Conservation (phyloP, 805 yeast species). For the Teunomyces pallodes region DNA sequence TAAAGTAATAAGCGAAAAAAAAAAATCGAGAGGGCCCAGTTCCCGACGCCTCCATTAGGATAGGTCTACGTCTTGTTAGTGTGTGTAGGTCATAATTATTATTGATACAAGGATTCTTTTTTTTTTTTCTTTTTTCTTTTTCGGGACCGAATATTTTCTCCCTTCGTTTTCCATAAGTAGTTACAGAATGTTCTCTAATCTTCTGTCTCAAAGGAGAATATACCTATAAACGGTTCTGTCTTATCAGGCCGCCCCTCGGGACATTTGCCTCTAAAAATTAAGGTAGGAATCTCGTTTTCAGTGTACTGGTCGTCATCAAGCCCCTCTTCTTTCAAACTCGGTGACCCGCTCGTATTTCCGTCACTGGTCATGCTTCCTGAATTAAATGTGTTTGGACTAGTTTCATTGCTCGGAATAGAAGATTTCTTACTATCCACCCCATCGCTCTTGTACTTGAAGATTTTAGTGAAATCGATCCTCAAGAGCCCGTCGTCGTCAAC, state of each 20-base stretch:
- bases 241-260: constrained; percentile 53
- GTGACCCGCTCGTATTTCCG: constrained; percentile 5
- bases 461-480: constrained; percentile 51
- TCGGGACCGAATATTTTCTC: too few species aligned
- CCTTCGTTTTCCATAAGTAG: too few species aligned
- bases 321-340: constrained; percentile 14
- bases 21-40: neutral
- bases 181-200: constrained; percentile 15
- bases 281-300: constrained; percentile 43
- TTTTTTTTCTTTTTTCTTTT: too few species aligned
- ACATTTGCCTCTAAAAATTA: constrained; percentile 50
- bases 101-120: too few species aligned
- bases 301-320: constrained; percentile 33
- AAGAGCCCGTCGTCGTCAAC: constrained; percentile 46
- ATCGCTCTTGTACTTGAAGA: constrained; percentile 25
- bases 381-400: neutral
- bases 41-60: too few species aligned
- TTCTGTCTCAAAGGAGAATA: constrained; percentile 49
- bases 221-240: constrained; percentile 54
- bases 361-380: neutral
- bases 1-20: neutral
- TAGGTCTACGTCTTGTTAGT: too few species aligned
- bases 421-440: constrained; percentile 1
- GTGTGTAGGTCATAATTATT: too few species aligned
- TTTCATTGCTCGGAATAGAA: constrained; percentile 4